Conservation (phyloP, 768 basidiomycete species). For the Psilocybe cubensis region DNA sequence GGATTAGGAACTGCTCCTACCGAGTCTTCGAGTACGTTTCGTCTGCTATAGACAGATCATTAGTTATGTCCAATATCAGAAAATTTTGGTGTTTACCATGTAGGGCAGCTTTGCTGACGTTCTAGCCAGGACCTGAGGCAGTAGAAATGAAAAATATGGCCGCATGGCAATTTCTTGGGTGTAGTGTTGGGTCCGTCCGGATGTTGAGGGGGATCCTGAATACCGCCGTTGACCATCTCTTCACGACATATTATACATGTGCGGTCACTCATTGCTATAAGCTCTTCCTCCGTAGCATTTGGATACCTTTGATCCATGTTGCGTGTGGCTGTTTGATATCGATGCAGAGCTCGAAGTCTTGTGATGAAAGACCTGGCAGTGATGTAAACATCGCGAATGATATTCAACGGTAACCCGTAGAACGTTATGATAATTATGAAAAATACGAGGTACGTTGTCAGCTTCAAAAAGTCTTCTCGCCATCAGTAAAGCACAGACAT, state of each 20-base stretch:
- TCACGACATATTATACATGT: conserved; percentile 99
- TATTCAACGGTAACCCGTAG: conserved; percentile 95
- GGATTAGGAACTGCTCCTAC: conserved; percentile 32
- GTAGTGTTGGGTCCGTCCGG: conserved; percentile 88
- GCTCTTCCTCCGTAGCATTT: conserved; percentile 85
- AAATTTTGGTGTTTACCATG: conserved; percentile 67
- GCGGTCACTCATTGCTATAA: conserved; percentile 79
- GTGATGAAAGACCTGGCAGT: conserved; percentile 92
- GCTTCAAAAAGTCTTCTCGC: conserved; percentile 84
- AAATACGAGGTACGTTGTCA: conserved; percentile 90
- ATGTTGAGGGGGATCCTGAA: conserved; percentile 31
- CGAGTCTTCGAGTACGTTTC: conserved; percentile 69
- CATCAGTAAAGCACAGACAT: conserved; percentile 10
- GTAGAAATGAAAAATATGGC: conserved; percentile 97
- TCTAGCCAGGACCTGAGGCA: conserved; percentile 98
- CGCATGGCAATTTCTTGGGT: conserved; percentile 95
- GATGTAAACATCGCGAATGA: conserved; percentile 95
- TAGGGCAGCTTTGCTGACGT: conserved; percentile 97
- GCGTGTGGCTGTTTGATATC: conserved; percentile 91
- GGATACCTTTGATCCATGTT: conserved; percentile 98
- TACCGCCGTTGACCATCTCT: conserved; percentile 70
- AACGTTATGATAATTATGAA: conserved; percentile 93
- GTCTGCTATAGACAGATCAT: conserved; percentile 53
- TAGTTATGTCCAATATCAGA: conserved; percentile 12
- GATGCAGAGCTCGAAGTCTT: conserved; percentile 83